Evolutionary conservation across 345 rosid genomes (phyloP).

Genomic region (Euphorbia tirucalli): DNA sequence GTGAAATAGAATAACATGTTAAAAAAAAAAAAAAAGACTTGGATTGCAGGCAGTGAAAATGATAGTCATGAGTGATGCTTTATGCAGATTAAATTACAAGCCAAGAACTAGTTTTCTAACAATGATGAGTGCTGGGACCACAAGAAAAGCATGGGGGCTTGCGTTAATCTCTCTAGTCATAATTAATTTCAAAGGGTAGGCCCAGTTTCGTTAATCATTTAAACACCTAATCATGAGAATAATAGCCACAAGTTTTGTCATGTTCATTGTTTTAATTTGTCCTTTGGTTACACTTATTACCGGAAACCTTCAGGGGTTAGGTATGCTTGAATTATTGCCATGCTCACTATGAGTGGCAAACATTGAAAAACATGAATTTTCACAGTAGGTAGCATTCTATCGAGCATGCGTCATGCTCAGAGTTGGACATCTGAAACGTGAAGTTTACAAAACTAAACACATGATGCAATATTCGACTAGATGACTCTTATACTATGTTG

Average conservation of each 20-base stretch:
- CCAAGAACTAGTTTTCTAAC: conserved; percentile 20
- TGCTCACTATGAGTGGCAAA: conserved; percentile 2
- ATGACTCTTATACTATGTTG: too few relatives aligned
- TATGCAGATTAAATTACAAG: conserved; percentile 10
- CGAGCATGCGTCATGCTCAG: too few relatives aligned
- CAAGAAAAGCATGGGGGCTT: conserved; percentile 18
- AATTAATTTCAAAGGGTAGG: conserved; percentile 43
- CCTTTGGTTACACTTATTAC: conserved; percentile 5
- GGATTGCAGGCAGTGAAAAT: too few relatives aligned
- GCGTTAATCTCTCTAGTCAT: conserved; percentile 25
- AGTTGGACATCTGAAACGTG: too few relatives aligned
- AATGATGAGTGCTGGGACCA: conserved; percentile 42
- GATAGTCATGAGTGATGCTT: conserved; percentile 32
- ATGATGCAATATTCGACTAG: too few relatives aligned
- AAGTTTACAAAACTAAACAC: too few relatives aligned
- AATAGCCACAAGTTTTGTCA: background rate
- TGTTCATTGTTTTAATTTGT: conserved; percentile 4
- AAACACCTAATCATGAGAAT: conserved; percentile 16
- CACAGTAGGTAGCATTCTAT: too few relatives aligned
- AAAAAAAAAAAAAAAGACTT: too few relatives aligned
- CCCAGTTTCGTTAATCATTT: conserved; percentile 38
- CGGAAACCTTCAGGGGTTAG: background rate
- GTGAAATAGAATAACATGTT: too few relatives aligned
- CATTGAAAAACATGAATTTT: conserved; percentile 16
- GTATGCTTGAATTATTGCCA: background rate